Percentiles rank a stretch among this genome's conserved stretches.
These are phyloP conservation scores for Solanum hybrid DNA, from an alignment of 305 asterid genomes.

Conservation along the genomic window DNA sequence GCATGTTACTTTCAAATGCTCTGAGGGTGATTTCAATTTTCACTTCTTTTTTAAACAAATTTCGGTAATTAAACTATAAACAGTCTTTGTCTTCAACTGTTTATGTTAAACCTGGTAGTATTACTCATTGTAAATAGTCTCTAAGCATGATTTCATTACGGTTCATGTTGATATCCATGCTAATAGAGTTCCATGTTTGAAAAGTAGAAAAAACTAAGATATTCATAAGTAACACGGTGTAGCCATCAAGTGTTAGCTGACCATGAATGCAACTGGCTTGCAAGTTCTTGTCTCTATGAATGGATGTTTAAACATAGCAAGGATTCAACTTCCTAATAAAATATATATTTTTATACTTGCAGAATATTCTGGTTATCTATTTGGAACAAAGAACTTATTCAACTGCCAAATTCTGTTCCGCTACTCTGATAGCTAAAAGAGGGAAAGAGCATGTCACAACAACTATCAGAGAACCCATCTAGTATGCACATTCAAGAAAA, in stretches of 20 bases:
- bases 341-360: background rate
- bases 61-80: background rate
- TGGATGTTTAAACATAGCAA: background rate
- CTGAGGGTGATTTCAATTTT: background rate
- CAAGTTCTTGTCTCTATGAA: background rate
- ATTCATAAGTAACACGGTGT: background rate
- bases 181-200: background rate
- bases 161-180: background rate
- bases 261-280: background rate
- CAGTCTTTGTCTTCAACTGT: background rate
- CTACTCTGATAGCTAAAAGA: constrained; percentile 16
- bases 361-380: background rate
- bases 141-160: background rate
- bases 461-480: constrained; percentile 23
- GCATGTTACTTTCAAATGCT: background rate
- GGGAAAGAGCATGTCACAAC: constrained; percentile 34
- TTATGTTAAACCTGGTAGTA: background rate
- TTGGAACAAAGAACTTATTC: background rate
- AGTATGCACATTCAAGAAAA: constrained; percentile 13
- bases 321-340: background rate
- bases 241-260: background rate
- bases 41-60: background rate
- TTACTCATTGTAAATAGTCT: background rate
- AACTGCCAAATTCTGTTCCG: background rate
- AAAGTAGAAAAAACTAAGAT: background rate